These are phyloP conservation scores for Pezicula rhizophila DNA, from an alignment of 2,329 filamentous ascomycete species.

Conservation along the genomic window DNA sequence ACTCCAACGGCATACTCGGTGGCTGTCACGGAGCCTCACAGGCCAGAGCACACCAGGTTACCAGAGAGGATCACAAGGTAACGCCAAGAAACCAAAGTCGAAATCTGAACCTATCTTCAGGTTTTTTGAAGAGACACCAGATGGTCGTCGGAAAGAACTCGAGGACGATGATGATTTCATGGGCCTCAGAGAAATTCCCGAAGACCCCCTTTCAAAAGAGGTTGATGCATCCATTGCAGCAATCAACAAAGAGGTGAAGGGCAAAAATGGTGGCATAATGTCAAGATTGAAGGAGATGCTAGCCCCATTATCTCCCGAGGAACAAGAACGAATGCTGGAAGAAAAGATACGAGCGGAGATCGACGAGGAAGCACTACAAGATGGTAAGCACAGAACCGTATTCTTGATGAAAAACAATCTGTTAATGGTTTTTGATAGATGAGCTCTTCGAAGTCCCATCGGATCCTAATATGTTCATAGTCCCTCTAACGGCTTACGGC, in stretches of 20 bases:
- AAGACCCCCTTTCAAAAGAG: not conserved
- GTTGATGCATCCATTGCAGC: not conserved
- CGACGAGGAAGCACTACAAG: not conserved
- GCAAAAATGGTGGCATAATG: not conserved
- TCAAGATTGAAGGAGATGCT: not conserved
- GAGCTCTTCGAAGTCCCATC: not conserved
- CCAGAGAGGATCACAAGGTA: constrained; percentile 1
- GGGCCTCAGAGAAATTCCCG: not conserved
- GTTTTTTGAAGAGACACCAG: constrained; percentile 22
- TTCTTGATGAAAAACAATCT: not conserved
- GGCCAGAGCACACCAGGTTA: constrained; percentile 4
- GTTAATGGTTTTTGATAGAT: no score
- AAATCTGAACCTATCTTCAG: constrained; percentile 5
- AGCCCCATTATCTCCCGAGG: not conserved
- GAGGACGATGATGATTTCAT: constrained; percentile 12
- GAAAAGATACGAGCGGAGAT: not conserved
- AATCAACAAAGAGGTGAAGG: not conserved
- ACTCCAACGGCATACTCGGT: constrained; percentile 13
- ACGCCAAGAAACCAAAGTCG: not conserved
- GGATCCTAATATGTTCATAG: not conserved
- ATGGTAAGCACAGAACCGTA: not conserved
- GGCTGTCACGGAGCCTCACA: constrained; percentile 17
- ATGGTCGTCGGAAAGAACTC: constrained; percentile 21
- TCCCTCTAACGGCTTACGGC: not conserved
- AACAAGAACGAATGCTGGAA: not conserved